A percentile compares a stretch with the other conserved stretches of the same genome.
Conservation (phyloP, 139 green algal genomes). For the Chlamydomonas eustigma region DNA sequence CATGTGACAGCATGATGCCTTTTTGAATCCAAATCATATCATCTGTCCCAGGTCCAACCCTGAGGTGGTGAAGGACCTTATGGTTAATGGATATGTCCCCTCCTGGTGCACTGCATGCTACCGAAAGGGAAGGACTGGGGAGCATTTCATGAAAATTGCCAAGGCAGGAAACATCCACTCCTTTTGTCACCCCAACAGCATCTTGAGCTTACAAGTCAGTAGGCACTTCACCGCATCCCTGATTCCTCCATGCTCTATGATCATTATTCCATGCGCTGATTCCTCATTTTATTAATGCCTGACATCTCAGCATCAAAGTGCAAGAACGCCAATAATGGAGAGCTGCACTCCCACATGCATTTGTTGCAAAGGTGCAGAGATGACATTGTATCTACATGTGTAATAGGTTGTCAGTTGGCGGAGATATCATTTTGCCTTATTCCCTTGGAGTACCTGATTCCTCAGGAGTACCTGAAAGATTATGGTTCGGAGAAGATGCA, state of each 20-base stretch:
- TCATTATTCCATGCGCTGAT: too few species aligned
- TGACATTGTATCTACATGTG: too few species aligned
- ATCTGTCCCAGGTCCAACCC: not conserved
- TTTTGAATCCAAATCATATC: not conserved
- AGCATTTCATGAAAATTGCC: slow-evolving; percentile 76
- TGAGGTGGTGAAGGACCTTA: slow-evolving; percentile 50
- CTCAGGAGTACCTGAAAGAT: slow-evolving; percentile 60
- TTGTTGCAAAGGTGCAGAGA: too few species aligned
- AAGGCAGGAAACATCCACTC: slow-evolving; percentile 72
- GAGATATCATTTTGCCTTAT: too few species aligned
- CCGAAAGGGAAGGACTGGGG: slow-evolving; percentile 66
- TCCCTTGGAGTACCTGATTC: too few species aligned
- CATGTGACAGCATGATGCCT: not conserved
- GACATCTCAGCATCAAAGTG: too few species aligned
- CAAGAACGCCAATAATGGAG: too few species aligned
- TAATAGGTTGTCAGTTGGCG: too few species aligned
- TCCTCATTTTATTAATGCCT: too few species aligned
- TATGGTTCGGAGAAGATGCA: slow-evolving; percentile 53
- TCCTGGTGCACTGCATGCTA: slow-evolving; percentile 75
- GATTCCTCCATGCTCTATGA: too few species aligned
- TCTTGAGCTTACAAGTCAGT: slow-evolving; percentile 59
- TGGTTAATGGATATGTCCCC: slow-evolving; percentile 63
- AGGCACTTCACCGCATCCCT: too few species aligned
- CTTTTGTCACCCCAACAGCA: slow-evolving; percentile 73
- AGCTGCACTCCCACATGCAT: too few species aligned